Conservation (phyloP, 371 early-diverging fungal genomes). For the Mortierella sp. region DNA sequence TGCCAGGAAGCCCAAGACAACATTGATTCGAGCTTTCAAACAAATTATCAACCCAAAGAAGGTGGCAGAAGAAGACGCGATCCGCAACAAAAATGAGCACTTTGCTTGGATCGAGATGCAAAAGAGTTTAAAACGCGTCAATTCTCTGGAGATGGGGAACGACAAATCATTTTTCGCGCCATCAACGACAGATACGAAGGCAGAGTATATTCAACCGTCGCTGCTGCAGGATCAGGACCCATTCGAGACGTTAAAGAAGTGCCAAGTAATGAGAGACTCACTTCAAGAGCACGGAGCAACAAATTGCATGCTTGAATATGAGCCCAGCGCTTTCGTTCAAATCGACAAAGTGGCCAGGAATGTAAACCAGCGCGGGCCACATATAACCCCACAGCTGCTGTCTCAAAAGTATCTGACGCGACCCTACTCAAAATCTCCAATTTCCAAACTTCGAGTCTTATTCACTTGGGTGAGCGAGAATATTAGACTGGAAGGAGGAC, state of each 20-base stretch:
- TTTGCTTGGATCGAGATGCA: constrained; percentile 57
- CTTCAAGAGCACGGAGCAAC: background rate
- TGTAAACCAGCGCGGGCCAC: constrained; percentile 66
- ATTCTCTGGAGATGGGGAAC: constrained; percentile 38
- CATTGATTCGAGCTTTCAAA: constrained; percentile 41
- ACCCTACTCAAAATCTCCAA: constrained; percentile 62
- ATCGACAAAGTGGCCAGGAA: constrained; percentile 68
- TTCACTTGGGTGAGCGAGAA: constrained; percentile 72
- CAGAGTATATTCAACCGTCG: too few relatives aligned
- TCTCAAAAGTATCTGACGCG: constrained; percentile 67
- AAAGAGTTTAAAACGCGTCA: constrained; percentile 40
- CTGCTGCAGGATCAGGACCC: constrained; percentile 24
- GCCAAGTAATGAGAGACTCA: constrained; percentile 34
- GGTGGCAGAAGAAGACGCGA: constrained; percentile 49
- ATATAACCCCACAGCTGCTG: constrained; percentile 64
- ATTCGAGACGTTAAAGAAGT: constrained; percentile 24
- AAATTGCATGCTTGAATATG: constrained; percentile 22
- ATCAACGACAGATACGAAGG: background rate
- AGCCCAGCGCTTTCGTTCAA: constrained; percentile 57
- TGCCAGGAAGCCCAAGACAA: constrained; percentile 49
- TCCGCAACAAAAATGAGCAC: constrained; percentile 43
- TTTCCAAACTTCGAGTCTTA: constrained; percentile 62
- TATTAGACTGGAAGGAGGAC: constrained; percentile 59
- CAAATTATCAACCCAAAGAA: constrained; percentile 53
- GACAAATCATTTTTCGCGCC: constrained; percentile 15